Percentiles rank a stretch among this genome's conserved stretches.
Conservation (phyloP, 2,329 filamentous ascomycete species). For the Clarireedia homoeocarpa region DNA sequence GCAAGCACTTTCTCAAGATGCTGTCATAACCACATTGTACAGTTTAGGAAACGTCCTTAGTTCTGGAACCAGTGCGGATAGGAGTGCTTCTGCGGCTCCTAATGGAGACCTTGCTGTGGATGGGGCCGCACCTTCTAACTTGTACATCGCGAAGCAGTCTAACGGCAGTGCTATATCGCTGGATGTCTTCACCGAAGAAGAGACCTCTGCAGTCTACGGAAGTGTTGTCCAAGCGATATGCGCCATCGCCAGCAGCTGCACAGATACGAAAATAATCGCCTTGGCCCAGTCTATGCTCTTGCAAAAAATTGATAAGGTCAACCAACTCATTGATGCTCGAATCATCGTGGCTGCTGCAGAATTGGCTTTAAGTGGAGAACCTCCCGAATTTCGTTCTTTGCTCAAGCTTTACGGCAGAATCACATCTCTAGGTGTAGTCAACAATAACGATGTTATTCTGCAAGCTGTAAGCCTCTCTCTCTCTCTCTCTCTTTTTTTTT, state of each 20-base stretch:
- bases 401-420: slow-evolving; percentile 76
- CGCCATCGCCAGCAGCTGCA: slow-evolving; percentile 71
- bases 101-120: slow-evolving; percentile 48
- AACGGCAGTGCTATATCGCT: slow-evolving; percentile 76
- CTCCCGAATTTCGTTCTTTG: slow-evolving; percentile 76
- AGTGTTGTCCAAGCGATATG: slow-evolving; percentile 96
- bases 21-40: slow-evolving; percentile 90
- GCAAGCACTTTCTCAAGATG: slow-evolving; percentile 78
- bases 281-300: slow-evolving; percentile 90
- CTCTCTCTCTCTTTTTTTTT: too few relatives aligned
- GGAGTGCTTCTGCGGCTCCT: slow-evolving; percentile 29
- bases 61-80: slow-evolving; percentile 50
- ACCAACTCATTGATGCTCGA: slow-evolving; percentile 67
- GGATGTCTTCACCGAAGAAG: slow-evolving; percentile 66
- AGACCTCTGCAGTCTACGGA: slow-evolving; percentile 66
- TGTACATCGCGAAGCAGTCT: slow-evolving; percentile 49
- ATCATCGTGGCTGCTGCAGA: slow-evolving; percentile 78
- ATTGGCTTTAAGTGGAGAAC: slow-evolving; percentile 68
- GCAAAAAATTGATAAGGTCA: slow-evolving; percentile 90
- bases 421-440: slow-evolving; percentile 62
- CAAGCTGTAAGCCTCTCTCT: slow-evolving; percentile 53
- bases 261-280: slow-evolving; percentile 87
- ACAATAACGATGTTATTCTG: slow-evolving; percentile 59
- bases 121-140: slow-evolving; percentile 36
- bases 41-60: slow-evolving; percentile 94